Evolutionary conservation across 139 green algal species (phyloP), one percentile per base, ranked within the genome.

Genomic region (Haematococcus lacustris): DNA sequence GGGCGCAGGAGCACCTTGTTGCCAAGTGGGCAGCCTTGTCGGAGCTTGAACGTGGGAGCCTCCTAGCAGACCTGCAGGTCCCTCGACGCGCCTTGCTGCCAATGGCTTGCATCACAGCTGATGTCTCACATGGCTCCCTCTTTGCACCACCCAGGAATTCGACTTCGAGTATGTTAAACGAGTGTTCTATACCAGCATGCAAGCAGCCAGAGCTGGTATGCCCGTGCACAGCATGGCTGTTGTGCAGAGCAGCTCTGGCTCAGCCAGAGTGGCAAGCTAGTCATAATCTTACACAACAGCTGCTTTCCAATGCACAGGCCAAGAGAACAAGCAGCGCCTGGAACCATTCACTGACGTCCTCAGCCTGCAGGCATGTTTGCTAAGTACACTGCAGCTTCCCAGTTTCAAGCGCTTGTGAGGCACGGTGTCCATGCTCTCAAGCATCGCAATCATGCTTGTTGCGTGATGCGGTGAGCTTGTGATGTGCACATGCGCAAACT

Each of bases 181-280:
- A 5, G 63, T 69, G 35, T 69, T 69, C 37, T 7, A 69, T 3
- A 37, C 63, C 37, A 69, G 63, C 63, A 39, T 69, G 35, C n/a
- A 30, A 30, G 63, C 35, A 33, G 63, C 63, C 28, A 32, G 33
- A 41, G 60, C 25, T 3, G 28, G 32, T 41, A 17, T 3, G 9
- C 26, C 21, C 3, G 9, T 66, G 30, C 30, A 66, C 28, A 9
- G 23, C 6, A 5, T 66, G 3, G 30, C 3, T 62, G 51, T 25
- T 62, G 51, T 25, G n/a, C n/a, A n/a, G n/a, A n/a, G n/a, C n/a
- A n/a, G n/a, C n/a, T n/a, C n/a, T n/a, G n/a, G n/a, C n/a, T n/a
- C n/a, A n/a, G 13, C 47, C 47, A 57, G 13, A 57, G 21, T 21
- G 21, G 47, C 21, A 57, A 13, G 13, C 47, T 57, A 57, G 47